Conservation (phyloP, 805 yeast genomes). For the Ogataea pini region DNA sequence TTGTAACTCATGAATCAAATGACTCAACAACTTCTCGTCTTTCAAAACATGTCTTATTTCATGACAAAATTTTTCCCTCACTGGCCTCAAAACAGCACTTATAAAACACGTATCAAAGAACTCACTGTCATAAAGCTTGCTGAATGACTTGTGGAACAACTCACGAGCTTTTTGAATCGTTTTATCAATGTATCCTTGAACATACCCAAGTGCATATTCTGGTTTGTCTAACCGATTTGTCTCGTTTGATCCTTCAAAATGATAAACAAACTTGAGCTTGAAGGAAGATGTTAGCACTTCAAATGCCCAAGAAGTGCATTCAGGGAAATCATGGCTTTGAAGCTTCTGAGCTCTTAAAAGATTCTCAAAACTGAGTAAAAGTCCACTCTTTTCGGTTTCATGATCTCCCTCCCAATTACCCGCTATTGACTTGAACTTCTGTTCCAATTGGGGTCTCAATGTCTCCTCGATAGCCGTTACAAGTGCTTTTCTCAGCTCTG, state of each 20-base stretch:
- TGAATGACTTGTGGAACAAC: slow-evolving; percentile 34
- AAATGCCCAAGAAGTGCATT: slow-evolving; percentile 44
- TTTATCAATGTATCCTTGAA: slow-evolving; percentile 42
- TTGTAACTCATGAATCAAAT: slow-evolving; percentile 57
- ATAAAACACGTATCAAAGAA: slow-evolving; percentile 42
- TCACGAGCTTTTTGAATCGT: slow-evolving; percentile 32
- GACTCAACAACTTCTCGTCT: slow-evolving; percentile 53
- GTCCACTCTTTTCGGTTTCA: neutral
- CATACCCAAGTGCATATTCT: slow-evolving; percentile 64
- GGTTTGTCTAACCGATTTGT: slow-evolving; percentile 70
- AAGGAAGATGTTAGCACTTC: slow-evolving; percentile 48
- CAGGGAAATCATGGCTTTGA: neutral
- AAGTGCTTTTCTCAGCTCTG: slow-evolving; percentile 1
- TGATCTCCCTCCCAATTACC: slow-evolving; percentile 8
- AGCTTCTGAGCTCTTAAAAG: slow-evolving; percentile 13
- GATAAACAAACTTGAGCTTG: slow-evolving; percentile 54
- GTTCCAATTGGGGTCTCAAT: neutral
- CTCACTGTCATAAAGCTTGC: slow-evolving; percentile 17
- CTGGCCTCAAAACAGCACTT: slow-evolving; percentile 46
- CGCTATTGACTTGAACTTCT: neutral
- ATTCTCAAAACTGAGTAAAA: slow-evolving; percentile 4
- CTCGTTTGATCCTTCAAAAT: slow-evolving; percentile 56
- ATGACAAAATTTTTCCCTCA: slow-evolving; percentile 43
- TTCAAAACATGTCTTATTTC: slow-evolving; percentile 28
- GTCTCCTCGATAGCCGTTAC: neutral